phyloP scores from a whole-genome alignment of 768 basidiomycete genomes.

The Crassisporium funariophilum region DNA sequence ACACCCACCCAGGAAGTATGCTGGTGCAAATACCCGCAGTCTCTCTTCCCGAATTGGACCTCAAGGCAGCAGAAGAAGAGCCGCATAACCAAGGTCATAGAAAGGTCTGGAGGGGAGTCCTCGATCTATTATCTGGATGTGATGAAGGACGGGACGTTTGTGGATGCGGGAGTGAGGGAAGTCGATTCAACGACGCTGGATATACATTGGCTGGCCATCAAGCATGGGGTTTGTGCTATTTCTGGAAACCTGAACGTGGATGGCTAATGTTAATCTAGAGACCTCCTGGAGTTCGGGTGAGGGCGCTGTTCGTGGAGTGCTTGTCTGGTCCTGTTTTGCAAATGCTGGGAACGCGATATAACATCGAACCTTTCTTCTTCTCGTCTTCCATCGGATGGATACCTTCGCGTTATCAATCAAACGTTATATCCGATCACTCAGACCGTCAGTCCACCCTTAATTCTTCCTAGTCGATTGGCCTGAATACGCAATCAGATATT shows the following conservation, averaged over 20 bases:
- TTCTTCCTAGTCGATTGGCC: background rate
- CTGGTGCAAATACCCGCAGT: conserved; percentile 50
- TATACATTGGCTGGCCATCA: conserved; percentile 35
- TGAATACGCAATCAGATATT: conserved; percentile 42
- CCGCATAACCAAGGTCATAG: conserved; percentile 33
- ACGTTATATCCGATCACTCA: conserved; percentile 29
- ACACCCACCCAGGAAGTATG: conserved; percentile 24
- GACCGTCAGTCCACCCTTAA: conserved; percentile 38
- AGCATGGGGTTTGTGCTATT: conserved; percentile 13
- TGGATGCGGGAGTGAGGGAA: conserved; percentile 16
- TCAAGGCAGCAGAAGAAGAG: conserved; percentile 43
- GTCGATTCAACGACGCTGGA: conserved; percentile 24
- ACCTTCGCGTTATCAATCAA: conserved; percentile 58
- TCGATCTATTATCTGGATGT: conserved; percentile 44
- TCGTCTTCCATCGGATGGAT: conserved; percentile 64
- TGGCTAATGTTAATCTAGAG: conserved; percentile 4
- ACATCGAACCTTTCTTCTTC: conserved; percentile 67
- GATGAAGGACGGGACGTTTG: conserved; percentile 35
- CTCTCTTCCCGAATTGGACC: conserved; percentile 60
- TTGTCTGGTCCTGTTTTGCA: conserved; percentile 52
- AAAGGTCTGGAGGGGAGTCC: conserved; percentile 21
- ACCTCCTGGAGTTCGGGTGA: conserved; percentile 39
- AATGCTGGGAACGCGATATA: conserved; percentile 57
- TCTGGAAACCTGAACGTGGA: background rate
- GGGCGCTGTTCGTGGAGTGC: conserved; percentile 52